phyloP scores from a whole-genome alignment of 2,329 filamentous ascomycete genomes.

The Clonostachys rosea region DNA sequence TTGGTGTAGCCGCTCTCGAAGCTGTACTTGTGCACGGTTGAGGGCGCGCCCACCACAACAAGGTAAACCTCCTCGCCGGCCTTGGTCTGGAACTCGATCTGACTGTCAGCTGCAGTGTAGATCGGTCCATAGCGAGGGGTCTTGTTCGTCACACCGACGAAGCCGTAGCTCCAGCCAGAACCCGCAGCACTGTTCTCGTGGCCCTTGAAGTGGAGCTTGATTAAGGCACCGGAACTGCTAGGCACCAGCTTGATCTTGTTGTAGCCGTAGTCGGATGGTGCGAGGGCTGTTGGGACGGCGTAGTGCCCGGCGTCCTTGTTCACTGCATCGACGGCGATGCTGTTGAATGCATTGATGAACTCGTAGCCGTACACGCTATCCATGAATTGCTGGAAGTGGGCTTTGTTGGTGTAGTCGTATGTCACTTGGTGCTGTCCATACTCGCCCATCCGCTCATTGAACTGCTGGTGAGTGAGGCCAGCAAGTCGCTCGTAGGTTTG shows the following conservation, averaged over 20 bases:
- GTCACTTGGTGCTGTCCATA: slow-evolving; percentile 1
- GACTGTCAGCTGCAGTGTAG: background rate
- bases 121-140: background rate
- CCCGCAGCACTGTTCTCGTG: background rate
- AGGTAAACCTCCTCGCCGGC: slow-evolving; percentile 1
- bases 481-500: background rate
- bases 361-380: background rate
- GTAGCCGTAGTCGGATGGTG: slow-evolving; percentile 2
- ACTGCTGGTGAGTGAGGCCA: background rate
- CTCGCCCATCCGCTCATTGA: slow-evolving; percentile 1
- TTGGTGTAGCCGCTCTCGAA: background rate
- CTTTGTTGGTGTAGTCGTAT: slow-evolving; percentile 1
- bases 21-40: background rate
- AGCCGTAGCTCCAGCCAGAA: background rate
- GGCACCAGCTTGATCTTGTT: slow-evolving; percentile 1
- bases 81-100: background rate
- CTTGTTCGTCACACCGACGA: background rate
- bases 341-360: slow-evolving; percentile 1
- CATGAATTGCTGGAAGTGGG: background rate
- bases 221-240: background rate
- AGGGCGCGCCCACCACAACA: background rate
- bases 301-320: background rate
- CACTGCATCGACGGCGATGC: slow-evolving; percentile 1
- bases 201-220: slow-evolving; percentile 2
- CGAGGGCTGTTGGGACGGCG: background rate